Base-by-base conservation (phyloP, 2,329 filamentous ascomycete genomes). In the Aspergillus fructus region DNA sequence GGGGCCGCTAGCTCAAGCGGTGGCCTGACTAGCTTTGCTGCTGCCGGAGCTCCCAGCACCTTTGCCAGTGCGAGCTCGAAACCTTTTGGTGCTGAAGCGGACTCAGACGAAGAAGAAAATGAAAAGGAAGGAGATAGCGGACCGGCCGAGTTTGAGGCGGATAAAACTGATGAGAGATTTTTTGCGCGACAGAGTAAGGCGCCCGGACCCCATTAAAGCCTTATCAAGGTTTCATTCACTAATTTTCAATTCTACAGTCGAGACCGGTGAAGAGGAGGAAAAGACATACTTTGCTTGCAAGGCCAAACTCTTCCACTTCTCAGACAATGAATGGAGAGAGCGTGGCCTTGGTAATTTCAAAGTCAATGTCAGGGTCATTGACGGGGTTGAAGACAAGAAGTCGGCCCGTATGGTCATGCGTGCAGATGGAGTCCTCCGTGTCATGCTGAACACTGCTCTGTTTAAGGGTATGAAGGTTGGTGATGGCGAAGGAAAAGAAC, bases 181-280 rank as follows among this genome's bases (percentile, higher is more conserved):
- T 75, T 66, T 63, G 72, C 74, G 58, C 87, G 92, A 67, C 87
- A 89, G 71, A 83, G 90, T 93, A 79, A 76, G 85, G 15, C 12
- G 13, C 34, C 15, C n/a, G 9, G 0, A 13, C 74, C 47, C 43
- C 41, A 34, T 15, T 4, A 48, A 42, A 30, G 19, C 13, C 19
- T n/a, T 8, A 4, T 51, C 33, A 6, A 30, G 24, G 53, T 13
- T 13, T 24, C 15, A 17, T 49, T 55, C 27, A 58, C 73, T 76
- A 64, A 78, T 56, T 43, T 9, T 37, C 34, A n/a, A 24, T 43
- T 51, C 37, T 34, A 53, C 65, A 93, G 84, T 93, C 42, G 89
- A 96, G 71, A 93, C 94, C 51, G 93, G 93, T 55, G 93, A 97
- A 75, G 87, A 92, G 67, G 86, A 86, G 49, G 93, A 97, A 72